Evolutionary conservation across 257 asterid species (phyloP), one percentile per base, ranked within the genome.

Genomic region (Paulownia fortunei): DNA sequence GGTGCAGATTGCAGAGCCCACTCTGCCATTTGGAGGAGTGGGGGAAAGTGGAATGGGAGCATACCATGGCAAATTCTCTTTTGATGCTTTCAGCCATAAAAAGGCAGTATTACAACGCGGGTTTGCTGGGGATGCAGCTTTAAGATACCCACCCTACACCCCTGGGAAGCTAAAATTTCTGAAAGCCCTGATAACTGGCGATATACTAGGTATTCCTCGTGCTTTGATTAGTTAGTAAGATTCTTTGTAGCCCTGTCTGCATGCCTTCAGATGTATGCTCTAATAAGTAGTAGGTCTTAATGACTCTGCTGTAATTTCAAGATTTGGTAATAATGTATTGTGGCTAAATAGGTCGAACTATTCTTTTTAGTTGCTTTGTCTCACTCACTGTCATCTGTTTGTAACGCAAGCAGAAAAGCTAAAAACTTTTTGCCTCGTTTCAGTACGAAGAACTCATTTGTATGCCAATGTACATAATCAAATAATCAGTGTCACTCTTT

Each of bases 21-120:
- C 85, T 15, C 69, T 94, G 81, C 98, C 97, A 36, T 94, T 94
- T 60, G 98, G 98, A 47, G 98, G 98, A 1, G 96, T 94, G 21
- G 98, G 97, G 30, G 97, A 84, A 83, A 94, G 98, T 76, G 98
- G 98, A 78, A 94, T 86, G 90, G 98, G 98, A 47, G 78, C 97
- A 39, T 94, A 90, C 87, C 97, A 94, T 42, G 98, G 98, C 11
- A 90, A 86, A 77, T 87, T 87, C 82, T 90, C 97, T 5, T 94
- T 92, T 62, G 98, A 94, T 6, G 84, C 91, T 80, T 92, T 94
- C 80, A 94, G 94, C 90, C 98, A 94, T 75, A 89, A 88, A 87
- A 94, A 94, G 89, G 83, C 96, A 27, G 97, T 94, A 80, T 62
- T 94, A 63, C 69, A 65, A 6, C 90, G 97, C 19, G 84, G 86